Percentiles rank a stretch among this genome's conserved stretches.
These are phyloP conservation scores for Penicillium nordicum DNA, from an alignment of 2,329 filamentous ascomycete genomes.

Conservation along the genomic window DNA sequence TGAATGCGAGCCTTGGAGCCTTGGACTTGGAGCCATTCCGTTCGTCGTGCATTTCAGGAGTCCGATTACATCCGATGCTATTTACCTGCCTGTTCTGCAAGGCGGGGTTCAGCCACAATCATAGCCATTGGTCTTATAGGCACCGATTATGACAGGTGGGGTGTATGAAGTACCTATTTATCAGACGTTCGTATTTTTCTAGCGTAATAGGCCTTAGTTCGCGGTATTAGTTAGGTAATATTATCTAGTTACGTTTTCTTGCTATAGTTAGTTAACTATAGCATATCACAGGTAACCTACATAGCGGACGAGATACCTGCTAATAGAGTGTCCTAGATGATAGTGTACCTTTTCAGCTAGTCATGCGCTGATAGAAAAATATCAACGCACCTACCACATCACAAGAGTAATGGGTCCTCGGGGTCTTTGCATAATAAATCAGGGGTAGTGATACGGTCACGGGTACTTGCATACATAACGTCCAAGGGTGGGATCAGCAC, in stretches of 20 bases:
- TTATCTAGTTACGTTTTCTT: no score
- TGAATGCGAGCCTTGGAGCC: neutral
- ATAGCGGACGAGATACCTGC: no score
- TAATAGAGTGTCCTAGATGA: neutral
- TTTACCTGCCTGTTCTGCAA: neutral
- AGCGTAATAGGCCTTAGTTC: neutral
- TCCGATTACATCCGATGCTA: neutral
- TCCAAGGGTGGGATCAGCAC: neutral
- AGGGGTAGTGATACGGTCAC: neutral
- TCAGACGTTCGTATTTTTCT: conserved; percentile 24
- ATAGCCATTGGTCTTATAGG: neutral
- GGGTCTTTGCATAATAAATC: neutral
- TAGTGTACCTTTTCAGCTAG: neutral
- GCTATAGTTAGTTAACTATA: no score
- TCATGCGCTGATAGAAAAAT: fast-evolving
- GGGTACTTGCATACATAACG: neutral
- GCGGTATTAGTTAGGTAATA: no score
- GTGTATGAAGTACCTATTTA: neutral
- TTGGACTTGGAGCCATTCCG: no score
- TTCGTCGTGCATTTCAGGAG: neutral
- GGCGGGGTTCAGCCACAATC: neutral
- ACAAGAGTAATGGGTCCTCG: neutral
- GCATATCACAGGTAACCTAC: no score
- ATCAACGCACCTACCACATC: neutral
- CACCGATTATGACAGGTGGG: no score